These are phyloP conservation scores for Microstegium vimineum DNA, from an alignment of 176 grass and related monocot species.

Conservation along the genomic window DNA sequence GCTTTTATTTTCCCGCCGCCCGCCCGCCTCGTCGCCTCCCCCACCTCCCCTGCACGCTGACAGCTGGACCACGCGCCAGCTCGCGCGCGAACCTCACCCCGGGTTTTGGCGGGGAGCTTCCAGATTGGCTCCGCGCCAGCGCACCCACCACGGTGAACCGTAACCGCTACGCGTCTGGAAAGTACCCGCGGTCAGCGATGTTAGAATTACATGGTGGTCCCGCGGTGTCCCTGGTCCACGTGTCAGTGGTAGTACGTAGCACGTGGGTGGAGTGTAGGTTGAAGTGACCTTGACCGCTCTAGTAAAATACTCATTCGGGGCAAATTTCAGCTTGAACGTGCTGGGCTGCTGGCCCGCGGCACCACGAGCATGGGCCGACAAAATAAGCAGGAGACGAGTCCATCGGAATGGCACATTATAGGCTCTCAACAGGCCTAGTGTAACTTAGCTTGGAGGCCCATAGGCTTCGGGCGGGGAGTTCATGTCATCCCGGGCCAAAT, in stretches of 20 bases:
- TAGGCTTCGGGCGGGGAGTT: neutral
- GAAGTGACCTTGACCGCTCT: neutral
- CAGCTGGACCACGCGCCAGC: neutral
- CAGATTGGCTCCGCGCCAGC: constrained; percentile 28
- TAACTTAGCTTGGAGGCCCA: neutral
- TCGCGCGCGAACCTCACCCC: too few species aligned
- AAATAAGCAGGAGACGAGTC: neutral
- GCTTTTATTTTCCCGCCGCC: constrained; percentile 55
- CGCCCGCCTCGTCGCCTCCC: neutral
- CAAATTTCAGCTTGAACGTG: neutral
- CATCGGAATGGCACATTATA: neutral
- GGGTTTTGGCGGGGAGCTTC: constrained; percentile 45
- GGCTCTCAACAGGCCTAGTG: neutral
- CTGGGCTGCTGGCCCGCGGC: neutral
- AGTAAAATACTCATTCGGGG: neutral
- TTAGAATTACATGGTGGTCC: neutral
- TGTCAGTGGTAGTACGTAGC: neutral
- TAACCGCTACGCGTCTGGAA: neutral
- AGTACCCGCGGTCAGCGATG: neutral
- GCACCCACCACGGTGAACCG: neutral
- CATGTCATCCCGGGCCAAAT: too few species aligned
- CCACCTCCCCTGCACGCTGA: neutral
- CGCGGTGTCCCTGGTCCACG: accelerated
- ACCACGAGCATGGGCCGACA: neutral
- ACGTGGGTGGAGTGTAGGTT: too few species aligned